Evolutionary conservation across 805 yeast species (phyloP).

Genomic region (Wickerhamomyces chaumierensis): DNA sequence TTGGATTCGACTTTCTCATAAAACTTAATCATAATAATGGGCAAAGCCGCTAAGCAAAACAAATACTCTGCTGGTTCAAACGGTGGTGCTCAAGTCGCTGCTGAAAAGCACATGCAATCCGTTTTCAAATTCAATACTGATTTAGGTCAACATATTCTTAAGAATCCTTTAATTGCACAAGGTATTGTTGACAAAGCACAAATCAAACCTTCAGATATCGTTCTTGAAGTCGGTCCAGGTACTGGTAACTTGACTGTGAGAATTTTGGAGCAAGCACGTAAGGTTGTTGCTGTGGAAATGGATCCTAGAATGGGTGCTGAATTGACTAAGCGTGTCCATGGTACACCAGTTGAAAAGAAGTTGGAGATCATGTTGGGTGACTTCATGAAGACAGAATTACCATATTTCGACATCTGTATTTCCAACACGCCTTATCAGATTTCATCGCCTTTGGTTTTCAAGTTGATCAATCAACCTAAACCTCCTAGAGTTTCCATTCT

Average conservation of each 20-base stretch:
- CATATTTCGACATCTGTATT: constrained; percentile 91
- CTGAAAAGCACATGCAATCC: constrained; percentile 60
- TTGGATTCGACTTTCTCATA: too few species aligned
- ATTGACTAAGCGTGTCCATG: constrained; percentile 92
- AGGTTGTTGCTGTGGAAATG: constrained; percentile 95
- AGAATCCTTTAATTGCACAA: constrained; percentile 93
- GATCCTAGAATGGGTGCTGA: constrained; percentile 99
- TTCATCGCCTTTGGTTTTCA: constrained; percentile 92
- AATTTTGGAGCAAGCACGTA: constrained; percentile 83
- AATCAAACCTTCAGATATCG: constrained; percentile 84
- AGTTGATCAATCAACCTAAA: constrained; percentile 75
- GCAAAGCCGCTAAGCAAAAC: constrained; percentile 43
- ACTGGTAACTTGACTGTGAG: constrained; percentile 95
- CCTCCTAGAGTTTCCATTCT: constrained; percentile 93
- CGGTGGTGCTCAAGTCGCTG: constrained; percentile 40
- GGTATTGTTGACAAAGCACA: constrained; percentile 96
- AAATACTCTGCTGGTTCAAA: constrained; percentile 38
- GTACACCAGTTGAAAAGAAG: constrained; percentile 88
- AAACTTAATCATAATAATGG: constrained; percentile 6
- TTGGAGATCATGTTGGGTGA: constrained; percentile 89
- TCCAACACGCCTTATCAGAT: constrained; percentile 97
- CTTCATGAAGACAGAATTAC: constrained; percentile 89
- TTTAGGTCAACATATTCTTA: constrained; percentile 92
- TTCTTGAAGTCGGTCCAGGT: constrained; percentile 97
- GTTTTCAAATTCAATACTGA: constrained; percentile 96